phyloP scores from a whole-genome alignment of 352 stramenopile species.

The Globisporangium parvum region DNA sequence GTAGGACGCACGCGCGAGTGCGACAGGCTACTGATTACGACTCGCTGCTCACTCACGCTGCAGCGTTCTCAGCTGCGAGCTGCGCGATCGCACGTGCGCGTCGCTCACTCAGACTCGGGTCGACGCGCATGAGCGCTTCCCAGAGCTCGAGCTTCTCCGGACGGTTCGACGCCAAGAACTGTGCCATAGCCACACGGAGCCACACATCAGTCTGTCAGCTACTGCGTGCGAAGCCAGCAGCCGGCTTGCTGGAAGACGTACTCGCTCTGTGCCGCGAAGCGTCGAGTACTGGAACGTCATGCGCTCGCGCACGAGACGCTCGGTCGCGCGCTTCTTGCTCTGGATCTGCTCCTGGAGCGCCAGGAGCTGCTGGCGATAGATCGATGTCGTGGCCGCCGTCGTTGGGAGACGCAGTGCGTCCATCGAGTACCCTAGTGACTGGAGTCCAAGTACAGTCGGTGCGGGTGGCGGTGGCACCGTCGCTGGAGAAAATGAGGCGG shows the following conservation, averaged over 20 bases:
- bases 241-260: constrained; percentile 10
- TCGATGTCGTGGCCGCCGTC: constrained; percentile 30
- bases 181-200: neutral
- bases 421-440: constrained; percentile 24
- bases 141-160: constrained; percentile 45
- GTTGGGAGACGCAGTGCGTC: constrained; percentile 25
- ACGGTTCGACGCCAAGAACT: constrained; percentile 48
- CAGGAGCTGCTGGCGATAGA: constrained; percentile 65
- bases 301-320: constrained; percentile 49
- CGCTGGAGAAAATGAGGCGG: neutral
- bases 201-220: neutral
- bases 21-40: too few species aligned
- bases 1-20: too few species aligned
- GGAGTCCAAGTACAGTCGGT: neutral
- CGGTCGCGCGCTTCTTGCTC: constrained; percentile 57
- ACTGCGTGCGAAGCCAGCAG: too few species aligned
- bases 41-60: neutral
- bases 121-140: constrained; percentile 63
- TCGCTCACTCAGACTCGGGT: constrained; percentile 45
- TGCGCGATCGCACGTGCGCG: constrained; percentile 44
- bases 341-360: constrained; percentile 59
- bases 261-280: constrained; percentile 45
- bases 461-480: neutral
- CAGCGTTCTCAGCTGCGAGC: constrained; percentile 10
- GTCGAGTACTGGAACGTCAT: constrained; percentile 56